Base-by-base conservation (phyloP, 2,329 filamentous ascomycete species). In the Phyllosticta citribraziliensis region DNA sequence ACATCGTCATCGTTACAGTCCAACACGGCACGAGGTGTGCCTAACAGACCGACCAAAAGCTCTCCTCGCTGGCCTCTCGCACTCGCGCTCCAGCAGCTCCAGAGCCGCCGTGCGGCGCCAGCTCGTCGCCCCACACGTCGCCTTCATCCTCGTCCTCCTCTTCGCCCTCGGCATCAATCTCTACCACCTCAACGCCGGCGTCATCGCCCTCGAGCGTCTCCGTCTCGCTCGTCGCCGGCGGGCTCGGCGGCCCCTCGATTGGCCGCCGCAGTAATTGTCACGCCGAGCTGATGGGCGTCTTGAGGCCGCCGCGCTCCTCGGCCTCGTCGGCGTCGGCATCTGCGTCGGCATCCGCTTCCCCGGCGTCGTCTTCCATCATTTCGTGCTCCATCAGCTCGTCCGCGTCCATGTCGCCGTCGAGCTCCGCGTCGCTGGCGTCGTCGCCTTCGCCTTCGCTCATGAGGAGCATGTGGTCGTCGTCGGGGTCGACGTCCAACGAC, bases 201-300 rank as follows among this genome's bases (percentile, higher is more conserved):
- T 30, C 27, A 5, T 30, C 27, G 5, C 27, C 27, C 27, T 30
- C 27, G 27, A 30, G 27, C 40, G 40, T 47, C 14, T n/a, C 40
- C 14, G 40, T 47, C 40, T 47, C 40, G 40, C 40, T 47, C 4
- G 40, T 47, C 40, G 40, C 40, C 40, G 40, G 40, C 40, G 40
- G 40, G 14, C 14, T 47, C 6, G 40, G 40, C 40, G 40, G 40
- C n/a, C 40, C 40, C 35, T 47, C 14, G 17, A n/a, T n/a, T 14
- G 17, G 40, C 40, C 40, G 14, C 14, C 35, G 35, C 12, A 14
- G 19, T 27, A 14, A 11, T 35, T 35, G 24, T 60, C 58, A 60
- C 51, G 58, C 58, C 6, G 35, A 27, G 27, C 58, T 60, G 12
- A 60, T 54, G 8, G 58, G 58, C 11, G 58, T 60, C 24, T 60